phyloP scores from a whole-genome alignment of 108 stramenopile genomes.

The Fistulifera solaris region DNA sequence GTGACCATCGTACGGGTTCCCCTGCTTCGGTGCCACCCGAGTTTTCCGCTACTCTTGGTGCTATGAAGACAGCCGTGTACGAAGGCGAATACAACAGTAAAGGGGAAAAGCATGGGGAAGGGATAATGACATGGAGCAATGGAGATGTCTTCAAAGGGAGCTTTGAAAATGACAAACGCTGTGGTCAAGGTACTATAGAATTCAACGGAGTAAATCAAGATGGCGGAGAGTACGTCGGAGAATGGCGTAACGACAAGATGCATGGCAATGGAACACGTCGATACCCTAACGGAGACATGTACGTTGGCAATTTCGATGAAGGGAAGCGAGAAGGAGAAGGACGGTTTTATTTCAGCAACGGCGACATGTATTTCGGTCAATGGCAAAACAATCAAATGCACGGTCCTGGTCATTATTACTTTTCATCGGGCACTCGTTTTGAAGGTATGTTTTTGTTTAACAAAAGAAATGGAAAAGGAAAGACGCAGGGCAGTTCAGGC shows the following conservation, averaged over 20 bases:
- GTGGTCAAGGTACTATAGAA: conserved; percentile 29
- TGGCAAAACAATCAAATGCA: conserved; percentile 19
- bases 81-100: conserved; percentile 33
- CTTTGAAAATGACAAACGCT: conserved; percentile 43
- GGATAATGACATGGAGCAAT: conserved; percentile 45
- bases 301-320: conserved; percentile 27
- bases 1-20: no score
- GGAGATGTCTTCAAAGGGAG: conserved; percentile 47
- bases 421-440: conserved; percentile 33
- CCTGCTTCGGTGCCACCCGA: no score
- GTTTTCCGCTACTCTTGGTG: no score
- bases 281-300: conserved; percentile 50
- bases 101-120: conserved; percentile 41
- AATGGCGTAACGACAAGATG: conserved; percentile 46
- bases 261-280: conserved; percentile 45
- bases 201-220: conserved; percentile 21
- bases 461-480: conserved; percentile 43
- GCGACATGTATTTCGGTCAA: conserved; percentile 19
- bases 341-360: conserved; percentile 11
- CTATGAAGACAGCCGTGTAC: conserved; percentile 15
- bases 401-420: conserved; percentile 39
- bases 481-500: conserved; percentile 45
- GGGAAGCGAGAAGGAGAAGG: conserved; percentile 48
- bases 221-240: conserved; percentile 51
- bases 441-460: conserved; percentile 45